Conservation (phyloP, 2,329 filamentous ascomycete genomes). For the Didymella exigua region DNA sequence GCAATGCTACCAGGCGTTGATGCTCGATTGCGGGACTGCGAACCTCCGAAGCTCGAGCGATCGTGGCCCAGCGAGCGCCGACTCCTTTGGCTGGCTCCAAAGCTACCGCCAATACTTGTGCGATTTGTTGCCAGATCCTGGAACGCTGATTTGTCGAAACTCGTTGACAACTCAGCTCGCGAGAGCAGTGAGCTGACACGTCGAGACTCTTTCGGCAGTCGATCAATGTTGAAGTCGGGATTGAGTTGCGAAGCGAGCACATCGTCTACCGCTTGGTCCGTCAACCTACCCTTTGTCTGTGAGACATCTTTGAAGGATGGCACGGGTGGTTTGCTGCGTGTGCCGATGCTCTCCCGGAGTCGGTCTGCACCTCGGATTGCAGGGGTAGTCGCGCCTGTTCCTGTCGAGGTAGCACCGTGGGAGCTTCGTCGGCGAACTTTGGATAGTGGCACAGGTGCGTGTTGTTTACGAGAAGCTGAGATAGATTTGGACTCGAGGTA, state of each 20-base stretch:
- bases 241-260: constrained; percentile 57
- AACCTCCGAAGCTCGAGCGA: constrained; percentile 64
- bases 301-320: constrained; percentile 47
- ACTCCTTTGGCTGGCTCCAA: constrained; percentile 62
- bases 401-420: constrained; percentile 60
- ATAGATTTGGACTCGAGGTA: constrained; percentile 73
- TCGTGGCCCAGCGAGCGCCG: constrained; percentile 76
- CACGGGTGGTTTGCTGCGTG: constrained; percentile 52
- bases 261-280: constrained; percentile 52
- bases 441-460: constrained; percentile 45
- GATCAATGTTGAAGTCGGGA: constrained; percentile 55
- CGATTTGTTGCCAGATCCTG: constrained; percentile 67
- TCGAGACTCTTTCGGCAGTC: constrained; percentile 67
- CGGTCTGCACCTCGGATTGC: constrained; percentile 64
- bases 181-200: constrained; percentile 91
- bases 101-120: constrained; percentile 49
- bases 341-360: constrained; percentile 77
- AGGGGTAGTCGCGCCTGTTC: constrained; percentile 78
- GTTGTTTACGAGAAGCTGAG: constrained; percentile 49
- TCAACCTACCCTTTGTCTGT: constrained; percentile 39
- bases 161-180: constrained; percentile 82
- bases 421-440: constrained; percentile 69
- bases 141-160: constrained; percentile 80
- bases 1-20: constrained; percentile 59
- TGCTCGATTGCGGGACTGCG: constrained; percentile 55